phyloP scores from a whole-genome alignment of 1,284 basidiomycete species.

The Mycosarcoma mackinlayi region DNA sequence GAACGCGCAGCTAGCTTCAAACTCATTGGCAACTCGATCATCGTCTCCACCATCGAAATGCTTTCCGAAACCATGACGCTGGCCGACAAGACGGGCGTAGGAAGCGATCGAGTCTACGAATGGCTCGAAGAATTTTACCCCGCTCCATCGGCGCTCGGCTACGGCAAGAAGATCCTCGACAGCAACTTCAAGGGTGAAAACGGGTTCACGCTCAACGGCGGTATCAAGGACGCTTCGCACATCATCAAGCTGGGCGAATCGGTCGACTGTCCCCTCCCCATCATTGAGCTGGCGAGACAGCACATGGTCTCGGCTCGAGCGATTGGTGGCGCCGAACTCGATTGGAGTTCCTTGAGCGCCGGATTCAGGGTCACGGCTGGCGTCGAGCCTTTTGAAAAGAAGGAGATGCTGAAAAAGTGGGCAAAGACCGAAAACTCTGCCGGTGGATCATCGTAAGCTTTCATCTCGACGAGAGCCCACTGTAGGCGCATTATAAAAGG shows the following conservation, averaged over 20 bases:
- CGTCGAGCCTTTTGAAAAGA: conserved; percentile 73
- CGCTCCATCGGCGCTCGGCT: conserved; percentile 56
- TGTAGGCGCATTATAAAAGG: too few relatives aligned
- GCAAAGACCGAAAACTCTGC: conserved; percentile 14
- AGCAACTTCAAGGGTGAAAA: conserved; percentile 80
- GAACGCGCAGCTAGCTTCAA: conserved; percentile 81
- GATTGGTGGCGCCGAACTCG: conserved; percentile 75
- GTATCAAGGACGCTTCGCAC: conserved; percentile 78
- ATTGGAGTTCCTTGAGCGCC: conserved; percentile 80
- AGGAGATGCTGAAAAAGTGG: conserved; percentile 52
- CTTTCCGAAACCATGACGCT: conserved; percentile 84
- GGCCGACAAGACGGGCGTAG: conserved; percentile 84
- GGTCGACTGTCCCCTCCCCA: conserved; percentile 82
- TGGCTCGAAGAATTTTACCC: conserved; percentile 59
- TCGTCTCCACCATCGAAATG: conserved; percentile 74
- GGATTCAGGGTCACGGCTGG: conserved; percentile 78
- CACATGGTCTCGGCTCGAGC: conserved; percentile 69
- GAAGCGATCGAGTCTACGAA: conserved; percentile 72
- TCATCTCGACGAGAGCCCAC: too few relatives aligned
- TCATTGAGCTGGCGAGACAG: conserved; percentile 57
- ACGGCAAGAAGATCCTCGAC: conserved; percentile 72
- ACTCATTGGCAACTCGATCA: conserved; percentile 72
- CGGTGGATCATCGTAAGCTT: conserved; percentile 2
- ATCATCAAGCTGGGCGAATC: conserved; percentile 72
- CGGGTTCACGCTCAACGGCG: conserved; percentile 88